These are phyloP conservation scores for Candida lessepsii DNA, from an alignment of 805 yeast genomes.

Conservation along the genomic window DNA sequence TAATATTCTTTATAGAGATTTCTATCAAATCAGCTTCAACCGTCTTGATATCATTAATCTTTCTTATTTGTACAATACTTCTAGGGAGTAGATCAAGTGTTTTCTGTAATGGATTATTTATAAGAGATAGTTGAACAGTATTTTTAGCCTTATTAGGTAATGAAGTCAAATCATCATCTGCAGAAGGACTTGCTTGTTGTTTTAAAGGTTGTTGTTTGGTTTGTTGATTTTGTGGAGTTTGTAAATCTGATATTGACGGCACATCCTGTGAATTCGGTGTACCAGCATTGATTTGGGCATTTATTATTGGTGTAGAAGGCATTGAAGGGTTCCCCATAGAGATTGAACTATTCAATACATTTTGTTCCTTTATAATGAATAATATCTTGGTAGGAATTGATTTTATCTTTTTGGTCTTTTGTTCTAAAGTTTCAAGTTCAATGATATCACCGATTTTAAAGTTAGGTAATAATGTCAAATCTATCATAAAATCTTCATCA, in stretches of 20 bases:
- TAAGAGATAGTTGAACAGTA: slow-evolving; percentile 50
- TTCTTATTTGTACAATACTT: slow-evolving; percentile 56
- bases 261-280: slow-evolving; percentile 5
- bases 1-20: slow-evolving; percentile 73
- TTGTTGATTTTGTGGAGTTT: background rate
- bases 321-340: slow-evolving; percentile 5
- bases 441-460: slow-evolving; percentile 74
- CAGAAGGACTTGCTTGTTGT: background rate
- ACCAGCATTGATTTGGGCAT: slow-evolving; percentile 4
- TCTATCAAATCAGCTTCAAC: slow-evolving; percentile 84
- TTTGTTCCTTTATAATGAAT: slow-evolving; percentile 17
- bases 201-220: background rate
- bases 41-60: slow-evolving; percentile 40
- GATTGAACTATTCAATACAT: slow-evolving; percentile 14
- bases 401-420: background rate
- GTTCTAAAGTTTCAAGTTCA: slow-evolving; percentile 49
- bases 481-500: slow-evolving; percentile 59
- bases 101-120: slow-evolving; percentile 58
- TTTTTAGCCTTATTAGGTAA: slow-evolving; percentile 20
- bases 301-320: slow-evolving; percentile 7
- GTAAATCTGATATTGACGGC: background rate
- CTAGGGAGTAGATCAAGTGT: slow-evolving; percentile 66
- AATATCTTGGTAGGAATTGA: slow-evolving; percentile 16
- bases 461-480: slow-evolving; percentile 57
- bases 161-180: background rate